phyloP scores from a whole-genome alignment of 1,284 basidiomycete species.

The Ganoderma multipileum region DNA sequence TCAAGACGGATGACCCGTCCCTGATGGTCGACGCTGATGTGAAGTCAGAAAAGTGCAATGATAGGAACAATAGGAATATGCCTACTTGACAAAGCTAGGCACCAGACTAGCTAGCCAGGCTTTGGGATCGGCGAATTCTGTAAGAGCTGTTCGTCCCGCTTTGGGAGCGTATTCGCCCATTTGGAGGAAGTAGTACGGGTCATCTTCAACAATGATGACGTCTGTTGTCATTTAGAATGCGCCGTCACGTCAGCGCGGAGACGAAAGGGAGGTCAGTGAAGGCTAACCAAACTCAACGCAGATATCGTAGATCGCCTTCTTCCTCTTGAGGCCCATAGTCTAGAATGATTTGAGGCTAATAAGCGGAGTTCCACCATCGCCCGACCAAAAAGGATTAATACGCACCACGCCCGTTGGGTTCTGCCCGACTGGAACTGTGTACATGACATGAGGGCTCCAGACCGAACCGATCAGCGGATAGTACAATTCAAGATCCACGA shows the following conservation, averaged over 20 bases:
- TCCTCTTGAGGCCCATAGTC: constrained; percentile 72
- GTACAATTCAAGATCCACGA: constrained; percentile 5
- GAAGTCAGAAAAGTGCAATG: constrained; percentile 8
- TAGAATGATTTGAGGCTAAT: constrained; percentile 32
- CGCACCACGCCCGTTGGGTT: constrained; percentile 81
- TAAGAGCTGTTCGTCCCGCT: constrained; percentile 44
- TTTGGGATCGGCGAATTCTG: constrained; percentile 41
- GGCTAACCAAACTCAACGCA: constrained; percentile 76
- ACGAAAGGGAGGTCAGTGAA: not conserved
- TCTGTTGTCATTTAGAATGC: constrained; percentile 45
- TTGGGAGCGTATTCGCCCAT: constrained; percentile 59
- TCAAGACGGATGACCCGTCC: constrained; percentile 83
- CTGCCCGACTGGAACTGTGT: constrained; percentile 78
- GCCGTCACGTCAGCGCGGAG: not conserved
- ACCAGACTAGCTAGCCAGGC: constrained; percentile 61
- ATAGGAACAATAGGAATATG: constrained; percentile 16
- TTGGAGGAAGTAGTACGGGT: constrained; percentile 85
- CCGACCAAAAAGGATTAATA: constrained; percentile 12
- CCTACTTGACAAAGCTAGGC: constrained; percentile 72
- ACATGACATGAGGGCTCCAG: constrained; percentile 74
- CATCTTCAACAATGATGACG: constrained; percentile 79
- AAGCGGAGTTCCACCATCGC: not conserved
- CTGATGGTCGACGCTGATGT: constrained; percentile 68
- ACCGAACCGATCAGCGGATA: constrained; percentile 12
- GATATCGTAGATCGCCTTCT: constrained; percentile 81